Percentiles rank a stretch among this genome's conserved stretches.
phyloP scores from a whole-genome alignment of 2,329 filamentous ascomycete species.

The Fusarium sulawesiense region DNA sequence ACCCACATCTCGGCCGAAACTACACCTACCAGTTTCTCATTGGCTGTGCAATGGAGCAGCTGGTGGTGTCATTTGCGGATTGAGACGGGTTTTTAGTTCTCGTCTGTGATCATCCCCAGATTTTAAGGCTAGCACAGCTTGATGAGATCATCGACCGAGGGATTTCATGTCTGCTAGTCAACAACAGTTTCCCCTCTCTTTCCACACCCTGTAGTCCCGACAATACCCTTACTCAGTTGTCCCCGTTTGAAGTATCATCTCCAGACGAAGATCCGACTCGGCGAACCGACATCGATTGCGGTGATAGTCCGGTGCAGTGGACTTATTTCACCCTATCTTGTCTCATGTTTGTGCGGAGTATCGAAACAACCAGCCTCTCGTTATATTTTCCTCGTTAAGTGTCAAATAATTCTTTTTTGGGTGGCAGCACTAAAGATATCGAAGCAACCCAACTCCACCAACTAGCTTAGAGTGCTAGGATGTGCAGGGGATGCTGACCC shows the following conservation, averaged over 20 bases:
- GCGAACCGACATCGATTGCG: not conserved
- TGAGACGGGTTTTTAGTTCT: conserved; percentile 22
- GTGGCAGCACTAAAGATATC: conserved; percentile 9
- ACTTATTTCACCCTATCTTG: not conserved
- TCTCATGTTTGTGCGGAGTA: not conserved
- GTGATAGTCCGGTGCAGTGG: not conserved
- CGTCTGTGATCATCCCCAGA: conserved; percentile 32
- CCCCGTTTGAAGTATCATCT: conserved; percentile 7
- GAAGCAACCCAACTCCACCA: conserved; percentile 11
- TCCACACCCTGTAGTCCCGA: conserved; percentile 25
- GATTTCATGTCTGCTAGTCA: conserved; percentile 3
- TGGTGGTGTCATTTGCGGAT: conserved; percentile 8
- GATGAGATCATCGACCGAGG: conserved; percentile 43
- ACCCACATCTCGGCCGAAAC: conserved; percentile 37
- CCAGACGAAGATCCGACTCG: conserved; percentile 9
- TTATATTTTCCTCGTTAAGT: not conserved
- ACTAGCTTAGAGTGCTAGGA: not conserved
- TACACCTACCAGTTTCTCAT: conserved; percentile 9
- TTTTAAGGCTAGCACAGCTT: conserved; percentile 37
- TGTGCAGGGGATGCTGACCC: conserved; percentile 26
- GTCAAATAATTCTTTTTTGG: not conserved
- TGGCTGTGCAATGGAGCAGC: conserved; percentile 20
- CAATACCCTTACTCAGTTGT: conserved; percentile 1
- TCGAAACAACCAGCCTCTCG: not conserved
- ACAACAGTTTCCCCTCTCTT: not conserved